Percentiles rank a stretch among this genome's conserved stretches.
These are phyloP conservation scores for Coemansia sp. DNA, from an alignment of 192 early-diverging fungal species.

Conservation along the genomic window DNA sequence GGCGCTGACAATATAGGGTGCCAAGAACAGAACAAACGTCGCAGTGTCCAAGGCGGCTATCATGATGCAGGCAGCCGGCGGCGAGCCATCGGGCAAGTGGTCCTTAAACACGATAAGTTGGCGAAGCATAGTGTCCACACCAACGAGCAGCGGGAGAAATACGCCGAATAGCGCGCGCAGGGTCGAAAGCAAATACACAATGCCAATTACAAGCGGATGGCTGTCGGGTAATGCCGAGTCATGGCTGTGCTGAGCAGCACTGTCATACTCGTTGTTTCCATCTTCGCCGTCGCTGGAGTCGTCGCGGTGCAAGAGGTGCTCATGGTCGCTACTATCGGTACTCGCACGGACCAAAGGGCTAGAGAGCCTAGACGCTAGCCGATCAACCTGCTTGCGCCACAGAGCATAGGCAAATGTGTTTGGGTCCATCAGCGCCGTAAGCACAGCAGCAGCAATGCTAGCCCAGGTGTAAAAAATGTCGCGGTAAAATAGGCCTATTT, in stretches of 20 bases:
- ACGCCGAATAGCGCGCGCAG: conserved; percentile 27
- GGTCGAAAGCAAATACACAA: background rate
- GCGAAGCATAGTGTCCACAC: conserved; percentile 40
- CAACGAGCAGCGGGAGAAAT: conserved; percentile 24
- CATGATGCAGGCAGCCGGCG: conserved; percentile 28
- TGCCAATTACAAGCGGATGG: background rate
- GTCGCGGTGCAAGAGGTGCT: conserved; percentile 16
- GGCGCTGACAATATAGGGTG: conserved; percentile 30
- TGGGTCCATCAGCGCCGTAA: conserved; percentile 32
- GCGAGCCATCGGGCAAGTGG: conserved; percentile 42
- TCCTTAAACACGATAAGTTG: conserved; percentile 43
- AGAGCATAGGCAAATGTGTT: conserved; percentile 9
- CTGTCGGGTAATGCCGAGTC: background rate
- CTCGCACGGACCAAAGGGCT: background rate
- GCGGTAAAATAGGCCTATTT: conserved; percentile 40
- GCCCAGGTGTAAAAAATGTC: conserved; percentile 41
- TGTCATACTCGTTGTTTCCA: background rate
- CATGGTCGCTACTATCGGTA: background rate
- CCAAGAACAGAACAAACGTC: conserved; percentile 34
- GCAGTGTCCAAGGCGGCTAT: conserved; percentile 34
- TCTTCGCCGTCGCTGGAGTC: background rate
- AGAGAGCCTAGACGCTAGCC: background rate
- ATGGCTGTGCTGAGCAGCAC: background rate
- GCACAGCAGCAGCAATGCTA: conserved; percentile 17
- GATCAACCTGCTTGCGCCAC: conserved; percentile 12